phyloP scores from a whole-genome alignment of 306 rosid species.

The Vigna trinervia region DNA sequence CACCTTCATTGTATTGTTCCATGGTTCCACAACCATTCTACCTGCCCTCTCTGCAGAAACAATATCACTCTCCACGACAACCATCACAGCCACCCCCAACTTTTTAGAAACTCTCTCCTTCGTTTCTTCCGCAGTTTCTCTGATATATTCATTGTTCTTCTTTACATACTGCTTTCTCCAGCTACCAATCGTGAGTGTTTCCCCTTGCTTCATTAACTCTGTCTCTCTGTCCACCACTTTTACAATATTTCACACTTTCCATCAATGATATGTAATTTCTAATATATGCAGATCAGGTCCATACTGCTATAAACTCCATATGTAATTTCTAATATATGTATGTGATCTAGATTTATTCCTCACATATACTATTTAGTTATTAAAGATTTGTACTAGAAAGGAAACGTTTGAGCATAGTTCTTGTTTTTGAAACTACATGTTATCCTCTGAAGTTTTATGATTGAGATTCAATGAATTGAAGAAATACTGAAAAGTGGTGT shows the following conservation, averaged over 20 bases:
- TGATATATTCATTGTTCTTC: not conserved
- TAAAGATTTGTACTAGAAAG: too few relatives aligned
- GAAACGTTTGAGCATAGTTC: too few relatives aligned
- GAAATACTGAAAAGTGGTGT: not conserved
- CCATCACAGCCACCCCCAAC: not conserved
- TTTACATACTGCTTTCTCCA: conserved; percentile 3
- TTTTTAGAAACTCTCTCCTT: not conserved
- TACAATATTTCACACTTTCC: too few relatives aligned
- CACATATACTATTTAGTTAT: too few relatives aligned
- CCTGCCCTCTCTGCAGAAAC: not conserved
- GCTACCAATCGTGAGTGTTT: not conserved
- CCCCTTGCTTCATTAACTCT: not conserved
- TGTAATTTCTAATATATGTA: too few relatives aligned
- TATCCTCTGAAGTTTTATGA: not conserved
- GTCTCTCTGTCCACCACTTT: not conserved
- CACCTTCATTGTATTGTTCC: not conserved
- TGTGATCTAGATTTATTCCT: too few relatives aligned
- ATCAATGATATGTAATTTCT: too few relatives aligned
- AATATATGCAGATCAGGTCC: too few relatives aligned
- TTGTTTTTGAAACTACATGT: not conserved
- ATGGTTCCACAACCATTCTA: not conserved
- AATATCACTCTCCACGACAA: not conserved
- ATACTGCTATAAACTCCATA: too few relatives aligned
- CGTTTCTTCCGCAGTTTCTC: not conserved
- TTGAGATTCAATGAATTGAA: not conserved